These are phyloP conservation scores for Fusarium goolgardi DNA, from an alignment of 2,329 filamentous ascomycete genomes.

Conservation along the genomic window DNA sequence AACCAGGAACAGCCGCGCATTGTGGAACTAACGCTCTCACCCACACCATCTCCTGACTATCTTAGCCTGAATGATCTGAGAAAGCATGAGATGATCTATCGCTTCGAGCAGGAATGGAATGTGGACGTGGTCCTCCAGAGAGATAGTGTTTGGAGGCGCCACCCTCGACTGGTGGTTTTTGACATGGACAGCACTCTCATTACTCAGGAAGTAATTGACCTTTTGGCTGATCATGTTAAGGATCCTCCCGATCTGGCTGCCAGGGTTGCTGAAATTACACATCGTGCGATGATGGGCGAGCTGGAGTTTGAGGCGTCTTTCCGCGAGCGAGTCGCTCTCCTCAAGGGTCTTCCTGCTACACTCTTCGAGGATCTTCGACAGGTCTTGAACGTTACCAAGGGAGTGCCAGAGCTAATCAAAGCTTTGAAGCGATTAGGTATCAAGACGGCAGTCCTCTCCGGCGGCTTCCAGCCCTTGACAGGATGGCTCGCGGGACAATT, in stretches of 20 bases:
- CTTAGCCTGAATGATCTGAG: conserved; percentile 75
- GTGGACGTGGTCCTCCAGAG: conserved; percentile 83
- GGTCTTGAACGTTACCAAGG: conserved; percentile 82
- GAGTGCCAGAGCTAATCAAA: conserved; percentile 78
- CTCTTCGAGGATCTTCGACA: conserved; percentile 83
- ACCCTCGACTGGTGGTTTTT: conserved; percentile 91
- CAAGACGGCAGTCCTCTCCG: conserved; percentile 90
- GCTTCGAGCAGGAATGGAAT: conserved; percentile 90
- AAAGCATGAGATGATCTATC: conserved; percentile 83
- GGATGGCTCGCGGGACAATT: conserved; percentile 84
- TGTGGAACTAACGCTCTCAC: conserved; percentile 73
- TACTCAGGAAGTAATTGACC: conserved; percentile 96
- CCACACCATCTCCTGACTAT: conserved; percentile 71
- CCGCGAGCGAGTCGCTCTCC: conserved; percentile 80
- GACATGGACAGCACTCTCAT: conserved; percentile 99
- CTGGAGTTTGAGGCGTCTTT: conserved; percentile 90
- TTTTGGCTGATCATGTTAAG: conserved; percentile 83
- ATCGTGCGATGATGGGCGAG: conserved; percentile 94
- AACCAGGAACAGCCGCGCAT: conserved; percentile 68
- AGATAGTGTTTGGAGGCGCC: conserved; percentile 78
- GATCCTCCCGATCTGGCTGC: conserved; percentile 78
- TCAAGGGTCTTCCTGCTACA: conserved; percentile 81
- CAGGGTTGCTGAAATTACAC: conserved; percentile 88
- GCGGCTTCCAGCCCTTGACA: conserved; percentile 90
- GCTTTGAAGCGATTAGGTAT: conserved; percentile 82